phyloP scores from a whole-genome alignment of 768 basidiomycete species.

The Lepiota subincarnata region DNA sequence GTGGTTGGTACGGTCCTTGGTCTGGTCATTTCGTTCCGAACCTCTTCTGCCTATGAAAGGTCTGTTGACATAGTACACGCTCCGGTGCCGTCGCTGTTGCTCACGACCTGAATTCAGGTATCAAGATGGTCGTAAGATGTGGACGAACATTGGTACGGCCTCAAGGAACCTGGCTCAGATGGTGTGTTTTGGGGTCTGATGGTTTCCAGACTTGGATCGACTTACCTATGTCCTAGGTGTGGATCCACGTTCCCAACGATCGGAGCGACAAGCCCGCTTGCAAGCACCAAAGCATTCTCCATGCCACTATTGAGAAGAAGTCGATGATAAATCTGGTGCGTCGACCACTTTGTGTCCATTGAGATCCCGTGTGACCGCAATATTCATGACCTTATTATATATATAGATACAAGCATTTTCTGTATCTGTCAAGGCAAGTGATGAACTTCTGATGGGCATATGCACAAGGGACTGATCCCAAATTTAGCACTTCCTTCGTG shows the following conservation, averaged over 20 bases:
- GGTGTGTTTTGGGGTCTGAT: conserved; percentile 31
- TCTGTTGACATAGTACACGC: neutral
- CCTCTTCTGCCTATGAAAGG: conserved; percentile 61
- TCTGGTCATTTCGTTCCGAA: conserved; percentile 70
- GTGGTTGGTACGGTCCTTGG: conserved; percentile 73
- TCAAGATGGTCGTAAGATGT: conserved; percentile 68
- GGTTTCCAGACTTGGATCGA: neutral
- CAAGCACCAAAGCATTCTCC: conserved; percentile 27
- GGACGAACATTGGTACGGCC: conserved; percentile 56
- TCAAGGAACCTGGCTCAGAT: conserved; percentile 57
- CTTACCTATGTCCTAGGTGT: conserved; percentile 33
- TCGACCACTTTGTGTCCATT: neutral
- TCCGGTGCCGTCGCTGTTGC: neutral
- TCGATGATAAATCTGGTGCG: conserved; percentile 65
- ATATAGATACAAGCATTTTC: conserved; percentile 61
- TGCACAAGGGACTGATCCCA: neutral
- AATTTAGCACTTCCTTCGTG: conserved; percentile 57
- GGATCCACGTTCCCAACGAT: conserved; percentile 51
- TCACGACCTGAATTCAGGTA: conserved; percentile 34
- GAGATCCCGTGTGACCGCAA: neutral
- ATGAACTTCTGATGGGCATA: neutral
- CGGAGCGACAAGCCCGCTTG: conserved; percentile 29
- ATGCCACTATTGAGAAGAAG: conserved; percentile 67
- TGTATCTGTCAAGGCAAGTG: conserved; percentile 57
- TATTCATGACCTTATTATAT: too few species aligned